Conservation (phyloP, 495 filamentous ascomycete genomes). For the Staphylotrichum longicolle region DNA sequence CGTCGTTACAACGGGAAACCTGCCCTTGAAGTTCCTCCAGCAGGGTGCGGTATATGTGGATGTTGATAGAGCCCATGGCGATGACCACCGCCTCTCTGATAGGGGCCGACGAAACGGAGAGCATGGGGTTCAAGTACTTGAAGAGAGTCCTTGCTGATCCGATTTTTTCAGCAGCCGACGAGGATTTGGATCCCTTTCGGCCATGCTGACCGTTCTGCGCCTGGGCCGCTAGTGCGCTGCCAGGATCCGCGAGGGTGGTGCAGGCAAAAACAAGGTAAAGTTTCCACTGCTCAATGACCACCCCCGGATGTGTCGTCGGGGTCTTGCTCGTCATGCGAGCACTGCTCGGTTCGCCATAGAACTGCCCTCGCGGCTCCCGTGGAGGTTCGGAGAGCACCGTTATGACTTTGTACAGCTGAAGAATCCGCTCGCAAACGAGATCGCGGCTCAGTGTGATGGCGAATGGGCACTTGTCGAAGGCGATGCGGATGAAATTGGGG, state of each 20-base stretch:
- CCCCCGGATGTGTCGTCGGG: slow-evolving; percentile 76
- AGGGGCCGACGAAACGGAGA: slow-evolving; percentile 69
- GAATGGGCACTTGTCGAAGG: slow-evolving; percentile 85
- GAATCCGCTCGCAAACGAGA: slow-evolving; percentile 82
- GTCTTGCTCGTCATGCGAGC: slow-evolving; percentile 50
- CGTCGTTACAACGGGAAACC: slow-evolving; percentile 75
- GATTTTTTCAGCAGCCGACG: slow-evolving; percentile 73
- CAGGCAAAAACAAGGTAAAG: slow-evolving; percentile 97
- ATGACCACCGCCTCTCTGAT: slow-evolving; percentile 89
- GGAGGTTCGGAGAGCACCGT: slow-evolving; percentile 71
- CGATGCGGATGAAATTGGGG: slow-evolving; percentile 88
- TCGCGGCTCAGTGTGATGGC: slow-evolving; percentile 87
- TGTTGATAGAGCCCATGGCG: slow-evolving; percentile 90
- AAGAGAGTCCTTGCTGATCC: slow-evolving; percentile 86
- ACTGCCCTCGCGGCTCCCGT: slow-evolving; percentile 47
- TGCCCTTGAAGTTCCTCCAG: slow-evolving; percentile 86
- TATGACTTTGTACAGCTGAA: slow-evolving; percentile 88
- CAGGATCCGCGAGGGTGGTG: slow-evolving; percentile 85
- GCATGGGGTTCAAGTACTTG: slow-evolving; percentile 81
- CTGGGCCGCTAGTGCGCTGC: slow-evolving; percentile 58
- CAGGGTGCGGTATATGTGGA: slow-evolving; percentile 89
- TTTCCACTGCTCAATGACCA: slow-evolving; percentile 96
- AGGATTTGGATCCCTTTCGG: slow-evolving; percentile 77
- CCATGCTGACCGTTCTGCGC: slow-evolving; percentile 71
- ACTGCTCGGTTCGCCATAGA: slow-evolving; percentile 49